These are phyloP conservation scores for Magnolia sinica DNA, from an alignment of 164 flowering plant genomes.

Conservation along the genomic window DNA sequence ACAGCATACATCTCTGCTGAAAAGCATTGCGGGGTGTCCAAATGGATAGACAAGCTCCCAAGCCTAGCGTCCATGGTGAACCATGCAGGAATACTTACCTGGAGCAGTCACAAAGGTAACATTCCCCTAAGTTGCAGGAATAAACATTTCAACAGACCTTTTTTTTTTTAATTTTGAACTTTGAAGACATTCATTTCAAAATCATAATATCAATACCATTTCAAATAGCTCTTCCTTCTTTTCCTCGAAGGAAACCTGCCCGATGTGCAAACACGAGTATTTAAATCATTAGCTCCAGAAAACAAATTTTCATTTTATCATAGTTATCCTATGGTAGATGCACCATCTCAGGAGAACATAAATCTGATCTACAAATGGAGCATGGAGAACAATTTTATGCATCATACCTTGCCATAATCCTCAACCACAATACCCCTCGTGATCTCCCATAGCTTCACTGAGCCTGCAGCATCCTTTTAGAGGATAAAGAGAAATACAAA, in stretches of 20 bases:
- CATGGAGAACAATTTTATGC: conserved; percentile 7
- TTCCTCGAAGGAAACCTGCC: conserved; percentile 86
- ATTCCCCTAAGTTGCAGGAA: neutral
- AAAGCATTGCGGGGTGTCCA: conserved; percentile 99
- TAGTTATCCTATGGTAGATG: neutral
- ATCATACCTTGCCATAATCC: conserved; percentile 82
- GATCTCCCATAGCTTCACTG: conserved; percentile 93
- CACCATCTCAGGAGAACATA: neutral
- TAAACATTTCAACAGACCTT: no score
- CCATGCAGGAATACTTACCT: conserved; percentile 99
- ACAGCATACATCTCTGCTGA: conserved; percentile 97
- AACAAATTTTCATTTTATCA: neutral
- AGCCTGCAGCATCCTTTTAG: conserved; percentile 69
- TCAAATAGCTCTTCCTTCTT: conserved; percentile 91
- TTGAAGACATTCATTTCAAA: neutral
- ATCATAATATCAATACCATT: conserved; percentile 52
- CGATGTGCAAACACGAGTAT: neutral
- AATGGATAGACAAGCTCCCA: conserved; percentile 89
- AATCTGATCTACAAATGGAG: neutral
- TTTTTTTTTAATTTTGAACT: neutral
- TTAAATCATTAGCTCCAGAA: neutral
- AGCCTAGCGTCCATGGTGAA: conserved; percentile 88
- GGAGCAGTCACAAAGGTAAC: conserved; percentile 15
- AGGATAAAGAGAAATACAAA: neutral
- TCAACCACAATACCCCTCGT: conserved; percentile 78